Conservation (phyloP, 257 asterid species). For the Solanum pinnatisectum region DNA sequence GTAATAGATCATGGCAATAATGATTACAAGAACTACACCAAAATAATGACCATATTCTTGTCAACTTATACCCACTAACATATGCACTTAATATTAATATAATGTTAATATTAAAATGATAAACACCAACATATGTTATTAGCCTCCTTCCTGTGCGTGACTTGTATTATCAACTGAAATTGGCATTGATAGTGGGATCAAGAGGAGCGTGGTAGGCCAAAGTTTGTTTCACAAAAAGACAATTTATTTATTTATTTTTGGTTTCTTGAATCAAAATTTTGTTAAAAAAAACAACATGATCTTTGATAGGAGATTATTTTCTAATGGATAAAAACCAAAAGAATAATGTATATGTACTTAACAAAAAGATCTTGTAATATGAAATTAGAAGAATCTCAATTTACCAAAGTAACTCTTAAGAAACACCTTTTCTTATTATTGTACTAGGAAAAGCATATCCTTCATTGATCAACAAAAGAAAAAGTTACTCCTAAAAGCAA, state of each 20-base stretch:
- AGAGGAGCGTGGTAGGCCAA: background rate
- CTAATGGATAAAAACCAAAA: background rate
- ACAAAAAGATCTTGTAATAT: background rate
- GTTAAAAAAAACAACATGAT: too few species aligned
- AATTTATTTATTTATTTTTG: background rate
- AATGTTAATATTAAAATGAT: too few species aligned
- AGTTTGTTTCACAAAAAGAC: background rate
- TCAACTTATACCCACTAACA: too few species aligned
- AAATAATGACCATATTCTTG: too few species aligned
- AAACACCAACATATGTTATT: too few species aligned
- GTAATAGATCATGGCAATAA: too few species aligned
- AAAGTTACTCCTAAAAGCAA: background rate
- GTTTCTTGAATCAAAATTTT: background rate
- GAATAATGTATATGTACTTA: too few species aligned
- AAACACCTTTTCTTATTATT: background rate
- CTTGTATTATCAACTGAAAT: background rate
- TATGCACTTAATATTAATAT: too few species aligned
- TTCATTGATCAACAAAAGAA: background rate
- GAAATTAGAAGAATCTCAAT: background rate
- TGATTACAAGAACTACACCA: too few species aligned
- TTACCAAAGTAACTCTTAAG: background rate
- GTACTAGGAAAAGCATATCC: background rate
- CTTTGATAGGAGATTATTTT: background rate
- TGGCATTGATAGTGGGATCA: background rate
- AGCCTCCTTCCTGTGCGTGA: background rate